A percentile compares a stretch with the other conserved stretches of the same genome.
phyloP scores from a whole-genome alignment of 2,329 filamentous ascomycete species.

The Nothophaeocryptopus gaeumannii region DNA sequence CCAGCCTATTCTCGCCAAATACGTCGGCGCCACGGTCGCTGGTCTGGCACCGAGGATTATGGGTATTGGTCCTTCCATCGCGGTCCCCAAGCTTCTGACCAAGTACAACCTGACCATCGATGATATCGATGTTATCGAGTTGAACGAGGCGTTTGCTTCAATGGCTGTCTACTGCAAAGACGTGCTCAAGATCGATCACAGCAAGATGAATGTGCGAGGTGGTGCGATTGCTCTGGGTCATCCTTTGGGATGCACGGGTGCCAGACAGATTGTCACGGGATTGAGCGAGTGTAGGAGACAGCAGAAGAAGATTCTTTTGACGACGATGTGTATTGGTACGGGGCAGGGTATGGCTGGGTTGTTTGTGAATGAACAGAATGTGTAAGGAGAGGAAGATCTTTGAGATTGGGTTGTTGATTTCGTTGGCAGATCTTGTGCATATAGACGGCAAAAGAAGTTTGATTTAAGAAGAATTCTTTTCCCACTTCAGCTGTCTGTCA shows the following conservation, averaged over 20 bases:
- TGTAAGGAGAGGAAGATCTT: background rate
- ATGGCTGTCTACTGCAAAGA: constrained; percentile 89
- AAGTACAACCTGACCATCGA: constrained; percentile 74
- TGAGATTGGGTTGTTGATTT: too few relatives aligned
- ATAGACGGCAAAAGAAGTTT: too few relatives aligned
- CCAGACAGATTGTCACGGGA: constrained; percentile 82
- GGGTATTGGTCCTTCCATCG: constrained; percentile 79
- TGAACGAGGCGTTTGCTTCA: constrained; percentile 97
- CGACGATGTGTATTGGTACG: constrained; percentile 80
- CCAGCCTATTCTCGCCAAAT: constrained; percentile 92
- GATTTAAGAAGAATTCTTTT: too few relatives aligned
- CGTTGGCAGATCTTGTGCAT: too few relatives aligned
- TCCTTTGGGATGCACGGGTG: constrained; percentile 74
- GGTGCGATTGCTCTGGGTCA: constrained; percentile 82
- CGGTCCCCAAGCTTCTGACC: constrained; percentile 75
- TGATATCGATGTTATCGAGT: constrained; percentile 85
- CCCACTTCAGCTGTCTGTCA: too few relatives aligned
- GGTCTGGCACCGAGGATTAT: constrained; percentile 92
- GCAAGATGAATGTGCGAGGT: constrained; percentile 78
- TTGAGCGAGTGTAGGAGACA: constrained; percentile 34
- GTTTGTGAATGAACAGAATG: constrained; percentile 61
- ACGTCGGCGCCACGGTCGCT: constrained; percentile 84
- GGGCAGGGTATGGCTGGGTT: constrained; percentile 66
- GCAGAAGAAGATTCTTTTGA: constrained; percentile 58
- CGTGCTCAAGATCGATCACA: constrained; percentile 63